Base-by-base conservation (phyloP, 371 early-diverging fungal species). In the Blyttiomyces sp. region DNA sequence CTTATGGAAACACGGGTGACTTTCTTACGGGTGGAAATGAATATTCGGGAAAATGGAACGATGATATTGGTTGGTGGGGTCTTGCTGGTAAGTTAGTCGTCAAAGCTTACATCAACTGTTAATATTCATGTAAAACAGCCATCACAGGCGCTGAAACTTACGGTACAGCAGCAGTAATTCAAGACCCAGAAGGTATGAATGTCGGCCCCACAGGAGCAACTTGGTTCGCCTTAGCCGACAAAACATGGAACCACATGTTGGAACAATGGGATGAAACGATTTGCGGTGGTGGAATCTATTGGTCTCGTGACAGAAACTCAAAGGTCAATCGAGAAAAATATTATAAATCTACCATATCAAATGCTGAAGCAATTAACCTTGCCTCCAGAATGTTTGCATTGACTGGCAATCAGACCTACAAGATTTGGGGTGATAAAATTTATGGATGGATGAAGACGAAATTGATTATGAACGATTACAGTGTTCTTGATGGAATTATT, bases 271-370 rank as follows among this genome's bases (percentile, higher is more conserved):
- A 72, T 30, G n/a, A n/a, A n/a, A 34, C 60, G 9, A 45, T 46
- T 7, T 73, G 74, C 65, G 65, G 65, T 19, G 74, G 74, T 4
- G 74, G 74, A 16, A 65, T 73, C 50, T 73, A 63, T 66, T 73
- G 74, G 74, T 64, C 68, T 13, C 56, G 75, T 23, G 57, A 74
- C 54, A 62, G 74, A 17, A 21, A 35, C 16, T 28, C 57, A 23
- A 19, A 27, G 13, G 49, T 23, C 24, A 21, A 34, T 16, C 62
- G 36, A 17, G 39, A 51, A 13, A 44, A 24, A n/a, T 45, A n/a
- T 49, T 77, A 70, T 67, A 77, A 77, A 46, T 72, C 72, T 19
- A 43, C 68, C 36, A 77, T 77, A 43, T 67, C 74, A 21, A 71
- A 77, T 62, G 67, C 60, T 4, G 61, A 73, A 52, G 56, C 51